phyloP scores from a whole-genome alignment of 2,329 filamentous ascomycete genomes.

The Microdochium trichocladiopsis region DNA sequence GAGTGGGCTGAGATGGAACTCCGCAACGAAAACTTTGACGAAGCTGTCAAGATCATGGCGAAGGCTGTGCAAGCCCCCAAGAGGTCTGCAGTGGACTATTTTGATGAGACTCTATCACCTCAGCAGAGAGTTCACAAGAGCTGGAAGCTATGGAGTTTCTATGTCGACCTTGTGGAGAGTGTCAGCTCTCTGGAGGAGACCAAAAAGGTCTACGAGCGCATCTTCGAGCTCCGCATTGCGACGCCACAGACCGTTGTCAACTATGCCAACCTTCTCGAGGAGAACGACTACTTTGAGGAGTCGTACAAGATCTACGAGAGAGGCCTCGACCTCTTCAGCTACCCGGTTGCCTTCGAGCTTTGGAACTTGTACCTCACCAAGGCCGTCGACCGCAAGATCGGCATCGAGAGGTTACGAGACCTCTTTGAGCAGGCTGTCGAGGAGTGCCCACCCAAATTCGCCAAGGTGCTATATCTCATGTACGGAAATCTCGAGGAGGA shows the following conservation, averaged over 20 bases:
- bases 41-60: constrained; percentile 90
- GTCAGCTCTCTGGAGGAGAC: constrained; percentile 88
- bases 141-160: constrained; percentile 99
- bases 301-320: constrained; percentile 97
- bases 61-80: constrained; percentile 97
- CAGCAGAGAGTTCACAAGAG: constrained; percentile 98
- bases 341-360: constrained; percentile 94
- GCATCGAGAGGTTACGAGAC: constrained; percentile 88
- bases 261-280: constrained; percentile 91
- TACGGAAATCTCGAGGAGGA: constrained; percentile 97
- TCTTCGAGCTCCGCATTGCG: constrained; percentile 95
- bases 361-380: constrained; percentile 99
- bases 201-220: constrained; percentile 88
- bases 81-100: constrained; percentile 97
- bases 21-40: constrained; percentile 91
- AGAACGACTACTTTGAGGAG: constrained; percentile 92
- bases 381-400: constrained; percentile 91
- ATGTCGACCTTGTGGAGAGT: constrained; percentile 94
- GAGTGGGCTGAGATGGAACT: constrained; percentile 99
- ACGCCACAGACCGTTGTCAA: constrained; percentile 98
- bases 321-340: constrained; percentile 95
- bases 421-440: constrained; percentile 96
- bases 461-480: constrained; percentile 95
- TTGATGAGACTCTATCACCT: constrained; percentile 87
- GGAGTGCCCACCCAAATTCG: constrained; percentile 90